Conservation (phyloP, 164 flowering plant species). For the Malania oleifera region DNA sequence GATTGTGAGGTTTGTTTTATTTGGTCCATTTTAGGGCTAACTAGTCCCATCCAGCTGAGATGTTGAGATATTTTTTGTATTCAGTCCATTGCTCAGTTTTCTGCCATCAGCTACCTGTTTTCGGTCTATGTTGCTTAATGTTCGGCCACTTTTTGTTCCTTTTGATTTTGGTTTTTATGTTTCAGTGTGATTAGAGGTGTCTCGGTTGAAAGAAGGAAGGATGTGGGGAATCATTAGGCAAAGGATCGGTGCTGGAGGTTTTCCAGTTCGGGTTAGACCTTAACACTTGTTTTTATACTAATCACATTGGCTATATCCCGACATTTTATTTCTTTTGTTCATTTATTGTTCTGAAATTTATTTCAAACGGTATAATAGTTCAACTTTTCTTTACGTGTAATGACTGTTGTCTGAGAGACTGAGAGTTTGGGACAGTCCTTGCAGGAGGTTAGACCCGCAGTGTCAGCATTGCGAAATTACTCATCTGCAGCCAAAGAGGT, state of each 20-base stretch:
- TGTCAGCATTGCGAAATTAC: slow-evolving; percentile 22
- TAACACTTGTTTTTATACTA: not conserved
- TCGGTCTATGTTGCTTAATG: too few relatives aligned
- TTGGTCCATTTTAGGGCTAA: too few relatives aligned
- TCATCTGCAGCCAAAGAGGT: slow-evolving; percentile 36
- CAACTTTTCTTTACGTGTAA: not conserved
- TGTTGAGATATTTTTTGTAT: too few relatives aligned
- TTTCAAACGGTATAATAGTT: not conserved
- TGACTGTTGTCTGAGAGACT: too few relatives aligned
- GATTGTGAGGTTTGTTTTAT: too few relatives aligned
- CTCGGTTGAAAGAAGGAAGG: slow-evolving; percentile 2
- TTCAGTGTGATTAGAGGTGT: not conserved
- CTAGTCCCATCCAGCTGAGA: too few relatives aligned
- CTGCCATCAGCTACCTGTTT: too few relatives aligned
- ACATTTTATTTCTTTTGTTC: not conserved
- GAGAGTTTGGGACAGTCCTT: slow-evolving; percentile 17
- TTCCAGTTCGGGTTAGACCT: slow-evolving; percentile 6
- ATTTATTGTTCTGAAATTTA: not conserved
- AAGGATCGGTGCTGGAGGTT: slow-evolving; percentile 15
- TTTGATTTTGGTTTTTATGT: too few relatives aligned
- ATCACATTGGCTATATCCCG: not conserved
- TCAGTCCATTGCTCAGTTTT: too few relatives aligned
- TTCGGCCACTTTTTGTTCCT: too few relatives aligned
- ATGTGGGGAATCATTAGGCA: slow-evolving; percentile 31
- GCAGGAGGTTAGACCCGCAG: slow-evolving; percentile 27